Conservation (phyloP, 768 basidiomycete genomes). For the Ramaria rubella region DNA sequence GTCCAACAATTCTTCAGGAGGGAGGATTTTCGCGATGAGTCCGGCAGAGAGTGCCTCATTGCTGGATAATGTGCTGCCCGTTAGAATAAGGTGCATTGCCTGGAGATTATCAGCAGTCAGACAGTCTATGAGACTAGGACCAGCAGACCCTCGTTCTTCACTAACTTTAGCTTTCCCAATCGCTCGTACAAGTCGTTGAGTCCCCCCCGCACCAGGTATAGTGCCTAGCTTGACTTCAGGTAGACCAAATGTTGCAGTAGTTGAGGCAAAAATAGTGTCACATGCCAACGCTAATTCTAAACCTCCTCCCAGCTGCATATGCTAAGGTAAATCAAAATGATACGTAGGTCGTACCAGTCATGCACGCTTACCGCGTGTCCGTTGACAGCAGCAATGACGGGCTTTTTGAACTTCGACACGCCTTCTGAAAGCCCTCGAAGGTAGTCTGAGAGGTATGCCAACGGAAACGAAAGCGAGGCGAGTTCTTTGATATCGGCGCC, state of each 20-base stretch:
- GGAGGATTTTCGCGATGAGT: slow-evolving; percentile 40
- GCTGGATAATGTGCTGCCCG: slow-evolving; percentile 41
- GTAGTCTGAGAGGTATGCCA: slow-evolving; percentile 41
- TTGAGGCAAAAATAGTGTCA: slow-evolving; percentile 39
- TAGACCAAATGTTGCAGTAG: slow-evolving; percentile 39
- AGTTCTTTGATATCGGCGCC: slow-evolving; percentile 49
- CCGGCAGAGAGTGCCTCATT: slow-evolving; percentile 41
- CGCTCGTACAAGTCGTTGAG: slow-evolving; percentile 36
- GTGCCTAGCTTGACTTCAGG: slow-evolving; percentile 44
- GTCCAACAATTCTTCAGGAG: slow-evolving; percentile 32
- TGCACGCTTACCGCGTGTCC: slow-evolving; percentile 36
- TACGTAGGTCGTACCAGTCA: neutral
- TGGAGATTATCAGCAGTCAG: slow-evolving; percentile 13
- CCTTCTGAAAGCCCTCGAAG: slow-evolving; percentile 38
- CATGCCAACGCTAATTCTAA: slow-evolving; percentile 44
- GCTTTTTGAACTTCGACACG: slow-evolving; percentile 37
- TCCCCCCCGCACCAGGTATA: slow-evolving; percentile 41
- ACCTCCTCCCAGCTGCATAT: slow-evolving; percentile 39
- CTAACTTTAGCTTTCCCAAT: slow-evolving; percentile 34
- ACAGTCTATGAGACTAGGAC: neutral
- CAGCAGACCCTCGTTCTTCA: no score
- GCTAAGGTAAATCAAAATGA: neutral
- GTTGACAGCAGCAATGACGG: slow-evolving; percentile 41
- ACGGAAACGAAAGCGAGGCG: slow-evolving; percentile 36
- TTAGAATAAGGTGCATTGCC: slow-evolving; percentile 53